Evolutionary conservation across 1,284 basidiomycete species (phyloP), one percentile per base, ranked within the genome.

Genomic region (Trametes hirsuta): DNA sequence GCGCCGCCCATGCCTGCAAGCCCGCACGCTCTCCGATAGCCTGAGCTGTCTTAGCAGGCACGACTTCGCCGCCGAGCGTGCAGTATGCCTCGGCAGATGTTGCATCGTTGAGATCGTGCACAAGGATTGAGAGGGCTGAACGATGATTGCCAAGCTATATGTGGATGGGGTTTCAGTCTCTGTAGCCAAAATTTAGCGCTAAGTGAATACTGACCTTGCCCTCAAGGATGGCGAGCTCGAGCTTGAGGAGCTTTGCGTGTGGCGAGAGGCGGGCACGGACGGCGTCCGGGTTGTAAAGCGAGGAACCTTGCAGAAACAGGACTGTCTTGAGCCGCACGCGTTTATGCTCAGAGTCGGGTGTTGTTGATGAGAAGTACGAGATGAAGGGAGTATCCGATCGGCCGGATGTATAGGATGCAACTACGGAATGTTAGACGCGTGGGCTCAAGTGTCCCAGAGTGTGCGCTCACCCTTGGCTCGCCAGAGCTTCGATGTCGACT

Each of bases 21-120:
- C 77, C 79, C 34, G 84, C 76, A 36, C 75, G 78, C 59, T 84
- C 81, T 3, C 82, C 83, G 34, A 87, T 75, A 0, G 76, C 64
- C 30, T 80, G 76, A 0, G 88, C 87, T 0, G 85, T 77, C 65
- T 85, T 88, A 0, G 81, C 75, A 0, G 88, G 80, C 0, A 95
- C 75, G 25, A 96, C 82, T 48, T 86, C 81, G 36, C 93, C 87
- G 30, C 86, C 84, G 47, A 92, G 81, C 10, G 88, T 81, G 71
- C 93, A 93, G 74, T 94, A 95, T 1, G 86, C 83, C 72, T 95
- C 93, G 0, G 93, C 92, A 0, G 91, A 90, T 0, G 84, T 76
- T 0, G 85, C 79, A 72, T 97, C 94, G 41, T 83, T 82, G 3
- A 96, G 76, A 22, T 85, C 83, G 62, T 87, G 81, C 1, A 90